Conservation (phyloP, 352 stramenopile genomes). For the Phytophthora ohioensis region DNA sequence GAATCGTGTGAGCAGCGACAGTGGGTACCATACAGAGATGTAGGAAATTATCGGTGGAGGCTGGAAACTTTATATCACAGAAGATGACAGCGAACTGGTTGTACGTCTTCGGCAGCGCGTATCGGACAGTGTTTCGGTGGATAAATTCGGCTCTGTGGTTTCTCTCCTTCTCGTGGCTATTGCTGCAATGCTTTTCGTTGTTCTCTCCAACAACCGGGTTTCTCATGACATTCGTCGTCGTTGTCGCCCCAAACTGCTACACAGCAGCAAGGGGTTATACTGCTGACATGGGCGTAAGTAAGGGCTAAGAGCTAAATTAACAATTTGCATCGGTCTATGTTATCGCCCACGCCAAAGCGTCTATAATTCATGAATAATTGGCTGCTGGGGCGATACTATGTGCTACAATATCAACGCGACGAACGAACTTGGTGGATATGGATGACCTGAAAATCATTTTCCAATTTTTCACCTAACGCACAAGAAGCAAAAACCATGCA, state of each 20-base stretch:
- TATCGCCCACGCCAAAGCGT: no score
- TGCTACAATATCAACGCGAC: no score
- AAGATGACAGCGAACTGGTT: slow-evolving; percentile 30
- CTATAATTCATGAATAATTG: no score
- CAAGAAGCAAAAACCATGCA: slow-evolving; percentile 4
- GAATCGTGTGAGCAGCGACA: slow-evolving; percentile 70
- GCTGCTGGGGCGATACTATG: no score
- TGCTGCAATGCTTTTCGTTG: slow-evolving; percentile 47
- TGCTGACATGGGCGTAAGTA: no score
- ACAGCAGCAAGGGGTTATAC: no score
- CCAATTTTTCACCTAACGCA: neutral
- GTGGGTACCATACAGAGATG: slow-evolving; percentile 67
- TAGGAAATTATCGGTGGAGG: slow-evolving; percentile 54
- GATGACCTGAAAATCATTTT: neutral
- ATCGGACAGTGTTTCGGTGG: neutral
- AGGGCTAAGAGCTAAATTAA: no score
- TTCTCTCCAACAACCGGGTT: slow-evolving; percentile 61
- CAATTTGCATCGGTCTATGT: no score
- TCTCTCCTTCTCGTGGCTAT: slow-evolving; percentile 56
- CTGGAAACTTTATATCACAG: slow-evolving; percentile 44
- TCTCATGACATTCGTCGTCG: slow-evolving; percentile 52
- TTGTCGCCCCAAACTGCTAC: slow-evolving; percentile 46
- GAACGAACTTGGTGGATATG: no score
- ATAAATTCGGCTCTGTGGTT: slow-evolving; percentile 28
- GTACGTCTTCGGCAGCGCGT: slow-evolving; percentile 30